Percentiles rank a stretch among this genome's conserved stretches.
These are phyloP conservation scores for Leucogyrophana mollusca DNA, from an alignment of 768 basidiomycete species.

Conservation along the genomic window DNA sequence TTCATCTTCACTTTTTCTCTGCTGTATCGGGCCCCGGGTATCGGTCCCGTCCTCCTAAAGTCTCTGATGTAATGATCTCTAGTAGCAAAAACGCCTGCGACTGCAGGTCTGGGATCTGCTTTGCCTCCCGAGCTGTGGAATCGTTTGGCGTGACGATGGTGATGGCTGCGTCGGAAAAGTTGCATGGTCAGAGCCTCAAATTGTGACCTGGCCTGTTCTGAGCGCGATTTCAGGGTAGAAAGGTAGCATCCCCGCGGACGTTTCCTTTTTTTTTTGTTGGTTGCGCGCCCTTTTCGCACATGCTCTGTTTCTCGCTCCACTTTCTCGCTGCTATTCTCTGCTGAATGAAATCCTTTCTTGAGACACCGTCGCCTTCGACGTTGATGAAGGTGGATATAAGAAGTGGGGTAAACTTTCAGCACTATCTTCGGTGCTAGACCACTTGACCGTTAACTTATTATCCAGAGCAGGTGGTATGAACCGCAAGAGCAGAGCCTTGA, in stretches of 20 bases:
- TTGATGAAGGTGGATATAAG: not conserved
- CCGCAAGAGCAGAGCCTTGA: not conserved
- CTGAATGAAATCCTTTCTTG: not conserved
- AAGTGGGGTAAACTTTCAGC: no score
- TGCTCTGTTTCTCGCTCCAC: not conserved
- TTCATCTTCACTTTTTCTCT: not conserved
- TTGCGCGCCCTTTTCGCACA: not conserved
- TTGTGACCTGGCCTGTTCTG: no score
- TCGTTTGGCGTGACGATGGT: no score
- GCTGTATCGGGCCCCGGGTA: not conserved
- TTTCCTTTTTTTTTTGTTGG: no score
- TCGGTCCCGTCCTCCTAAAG: no score
- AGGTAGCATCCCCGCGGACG: no score
- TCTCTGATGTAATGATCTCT: not conserved
- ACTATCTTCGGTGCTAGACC: no score
- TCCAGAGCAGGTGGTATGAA: not conserved
- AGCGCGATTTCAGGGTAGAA: no score
- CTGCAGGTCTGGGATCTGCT: slow-evolving; percentile 20
- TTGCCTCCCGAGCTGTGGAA: slow-evolving; percentile 25
- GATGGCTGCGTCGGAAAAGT: no score
- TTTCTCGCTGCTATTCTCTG: not conserved
- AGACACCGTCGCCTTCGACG: no score
- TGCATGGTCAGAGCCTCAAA: no score
- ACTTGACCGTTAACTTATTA: not conserved
- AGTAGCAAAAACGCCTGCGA: slow-evolving; percentile 31